Base-by-base conservation (phyloP, 768 basidiomycete genomes). In the Boletus reticuloceps region DNA sequence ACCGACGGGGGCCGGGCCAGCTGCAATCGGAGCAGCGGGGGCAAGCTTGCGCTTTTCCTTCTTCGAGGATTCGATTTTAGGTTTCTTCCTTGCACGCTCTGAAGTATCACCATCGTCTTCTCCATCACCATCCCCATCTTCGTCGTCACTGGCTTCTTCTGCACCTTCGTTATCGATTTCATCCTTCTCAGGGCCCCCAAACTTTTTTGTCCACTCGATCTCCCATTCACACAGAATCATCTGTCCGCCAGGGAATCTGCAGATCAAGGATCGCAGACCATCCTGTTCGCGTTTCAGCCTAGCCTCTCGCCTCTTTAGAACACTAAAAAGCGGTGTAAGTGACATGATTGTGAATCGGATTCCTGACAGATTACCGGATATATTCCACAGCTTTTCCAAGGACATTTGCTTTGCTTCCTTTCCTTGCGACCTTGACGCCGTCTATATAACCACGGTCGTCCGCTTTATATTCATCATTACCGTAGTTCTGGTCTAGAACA, bases 381-480 rank as follows among this genome's bases (percentile, higher is more conserved):
- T 95, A 95, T 69, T 95, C 93, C 11, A 90, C 89, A 0, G 91
- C 91, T 58, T 94, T 95, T 36, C 88, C 91, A 11, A 95, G 79
- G 6, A 95, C 89, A 54, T 91, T 92, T 4, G 91, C 91, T 66
- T 95, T 95, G 72, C 87, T 89, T 69, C 90, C 90, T 72, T 94
- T 95, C 55, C 91, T 79, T 9, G 93, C 93, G 11, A 93, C 88
- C 69, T 89, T 89, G 66, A 95, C 90, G n/a, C 93, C 93, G 63
- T 95, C 93, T 3, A 94, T 87, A 60, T 87, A 93, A 4, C 93
- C 93, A 5, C 91, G 81, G 37, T 86, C 84, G 57, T 94, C 91
- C n/a, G 90, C 82, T 2, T 82, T 74, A 45, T 70, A 65, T 16
- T 75, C 77, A 4, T 79, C 77, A 32, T 42, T 65, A 56, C 80